phyloP scores from a whole-genome alignment of 805 yeast genomes.

The Metschnikowia peoriensis region DNA sequence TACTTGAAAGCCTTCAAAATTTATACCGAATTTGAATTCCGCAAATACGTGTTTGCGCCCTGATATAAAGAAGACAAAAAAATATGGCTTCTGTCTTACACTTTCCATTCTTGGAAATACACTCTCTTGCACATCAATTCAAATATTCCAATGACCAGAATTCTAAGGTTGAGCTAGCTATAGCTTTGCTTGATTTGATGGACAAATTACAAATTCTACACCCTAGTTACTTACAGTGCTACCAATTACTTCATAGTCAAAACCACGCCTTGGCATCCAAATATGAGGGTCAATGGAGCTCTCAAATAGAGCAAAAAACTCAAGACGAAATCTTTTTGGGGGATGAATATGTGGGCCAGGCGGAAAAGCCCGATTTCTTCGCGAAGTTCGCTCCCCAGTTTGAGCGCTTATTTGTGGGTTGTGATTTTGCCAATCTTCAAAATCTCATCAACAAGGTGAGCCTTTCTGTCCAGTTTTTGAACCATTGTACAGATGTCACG shows the following conservation, averaged over 20 bases:
- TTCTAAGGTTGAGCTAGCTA: slow-evolving; percentile 4
- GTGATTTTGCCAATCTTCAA: slow-evolving; percentile 21
- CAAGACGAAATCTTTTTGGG: slow-evolving; percentile 7
- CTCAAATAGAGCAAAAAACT: background rate
- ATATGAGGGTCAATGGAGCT: slow-evolving; percentile 12
- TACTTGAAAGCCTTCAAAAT: too few species aligned
- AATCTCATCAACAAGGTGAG: slow-evolving; percentile 18
- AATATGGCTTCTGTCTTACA: background rate
- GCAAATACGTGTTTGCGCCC: background rate
- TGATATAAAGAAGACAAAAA: too few species aligned
- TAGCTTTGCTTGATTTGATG: slow-evolving; percentile 22
- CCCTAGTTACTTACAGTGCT: slow-evolving; percentile 14
- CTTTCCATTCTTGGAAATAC: slow-evolving; percentile 12
- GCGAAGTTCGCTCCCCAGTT: slow-evolving; percentile 9
- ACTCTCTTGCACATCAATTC: slow-evolving; percentile 12
- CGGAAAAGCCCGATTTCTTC: slow-evolving; percentile 10
- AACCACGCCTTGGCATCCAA: background rate
- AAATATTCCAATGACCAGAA: background rate
- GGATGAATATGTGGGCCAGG: slow-evolving; percentile 6
- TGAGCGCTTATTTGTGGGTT: slow-evolving; percentile 16
- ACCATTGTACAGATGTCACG: slow-evolving; percentile 23
- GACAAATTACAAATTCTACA: slow-evolving; percentile 23
- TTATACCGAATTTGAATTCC: background rate
- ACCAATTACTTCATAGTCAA: background rate
- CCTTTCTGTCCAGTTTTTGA: slow-evolving; percentile 22